Evolutionary conservation across 345 rosid species (phyloP), one percentile per base, ranked within the genome.

Genomic region (Populus alba): DNA sequence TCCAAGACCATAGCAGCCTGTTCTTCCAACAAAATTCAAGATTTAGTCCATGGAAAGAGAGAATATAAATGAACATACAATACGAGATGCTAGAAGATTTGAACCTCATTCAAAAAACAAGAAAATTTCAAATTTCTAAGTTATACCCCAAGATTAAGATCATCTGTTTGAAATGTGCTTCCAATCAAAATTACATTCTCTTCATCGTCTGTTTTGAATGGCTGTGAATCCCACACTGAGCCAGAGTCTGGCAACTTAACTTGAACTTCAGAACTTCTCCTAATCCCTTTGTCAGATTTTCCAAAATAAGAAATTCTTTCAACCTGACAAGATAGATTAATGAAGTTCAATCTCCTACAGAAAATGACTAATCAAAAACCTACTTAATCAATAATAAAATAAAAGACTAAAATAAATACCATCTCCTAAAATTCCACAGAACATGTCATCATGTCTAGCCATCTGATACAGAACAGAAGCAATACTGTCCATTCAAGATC

Each of bases 221-320:
- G 57, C 55, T 77, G 84, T 71, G 66, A 17, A 51, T 80, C 76
- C 74, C n/a, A 59, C 55, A 63, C 66, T 59, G 69, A 37, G 70
- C 71, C 66, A 27, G 81, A 53, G 57, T 71, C 73, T 35, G 71
- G 68, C 57, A 67, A 65, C 59, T 66, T 53, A 83, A 49, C 76
- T 72, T 81, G 89, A 59, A 74, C 81, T 73, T 81, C 81, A 78
- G 80, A 81, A 75, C 73, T 83, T 86, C 78, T 79, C 74, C 84
- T 81, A 76, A 69, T 73, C 51, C 51, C 17, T 82, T 55, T 65
- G 79, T 72, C 71, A 53, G 79, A 78, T 45, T 81, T 82, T 79
- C 84, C 86, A 68, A 93, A 83, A 84, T 69, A 78, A 76, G 91
- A 90, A 86, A 89, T 76, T 75, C 79, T 84, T 80, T 92, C 96